Conservation (phyloP, 169 alveolate species). For the Cryptosporidium xiaoi region DNA sequence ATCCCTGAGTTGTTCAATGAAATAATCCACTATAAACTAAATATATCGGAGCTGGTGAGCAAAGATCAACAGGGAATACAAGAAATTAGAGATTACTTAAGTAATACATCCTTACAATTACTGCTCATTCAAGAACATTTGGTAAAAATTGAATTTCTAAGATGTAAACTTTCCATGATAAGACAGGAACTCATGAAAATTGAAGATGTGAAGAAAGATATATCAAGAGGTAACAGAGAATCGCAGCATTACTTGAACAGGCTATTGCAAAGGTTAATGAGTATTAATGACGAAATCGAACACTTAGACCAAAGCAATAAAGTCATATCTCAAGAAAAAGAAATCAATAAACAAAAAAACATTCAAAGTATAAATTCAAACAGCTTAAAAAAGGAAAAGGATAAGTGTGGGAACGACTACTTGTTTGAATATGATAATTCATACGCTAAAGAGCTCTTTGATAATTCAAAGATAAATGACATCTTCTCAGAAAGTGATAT, state of each 20-base stretch:
- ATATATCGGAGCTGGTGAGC: constrained; percentile 52
- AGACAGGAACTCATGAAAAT: constrained; percentile 71
- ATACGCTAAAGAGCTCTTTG: constrained; percentile 55
- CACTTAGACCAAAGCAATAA: constrained; percentile 59
- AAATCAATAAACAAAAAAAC: background rate
- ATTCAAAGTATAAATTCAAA: constrained; percentile 6
- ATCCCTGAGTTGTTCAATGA: constrained; percentile 69
- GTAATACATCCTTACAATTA: constrained; percentile 63
- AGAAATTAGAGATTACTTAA: constrained; percentile 59
- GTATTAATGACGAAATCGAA: constrained; percentile 68
- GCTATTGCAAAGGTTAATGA: constrained; percentile 57
- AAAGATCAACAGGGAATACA: constrained; percentile 70
- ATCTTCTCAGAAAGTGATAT: background rate
- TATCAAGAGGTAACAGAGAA: constrained; percentile 69
- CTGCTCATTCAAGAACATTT: constrained; percentile 62
- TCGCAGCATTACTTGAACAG: constrained; percentile 61
- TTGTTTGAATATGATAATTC: constrained; percentile 60
- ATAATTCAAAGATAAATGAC: constrained; percentile 55
- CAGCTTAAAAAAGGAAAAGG: constrained; percentile 35
- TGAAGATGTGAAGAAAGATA: constrained; percentile 59
- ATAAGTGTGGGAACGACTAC: constrained; percentile 19
- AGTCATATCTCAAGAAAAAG: constrained; percentile 56
- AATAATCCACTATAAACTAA: constrained; percentile 58
- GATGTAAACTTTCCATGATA: constrained; percentile 72
- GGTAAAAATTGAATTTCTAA: constrained; percentile 58